phyloP scores from a whole-genome alignment of 2,329 filamentous ascomycete genomes.

The Penicillium palitans region DNA sequence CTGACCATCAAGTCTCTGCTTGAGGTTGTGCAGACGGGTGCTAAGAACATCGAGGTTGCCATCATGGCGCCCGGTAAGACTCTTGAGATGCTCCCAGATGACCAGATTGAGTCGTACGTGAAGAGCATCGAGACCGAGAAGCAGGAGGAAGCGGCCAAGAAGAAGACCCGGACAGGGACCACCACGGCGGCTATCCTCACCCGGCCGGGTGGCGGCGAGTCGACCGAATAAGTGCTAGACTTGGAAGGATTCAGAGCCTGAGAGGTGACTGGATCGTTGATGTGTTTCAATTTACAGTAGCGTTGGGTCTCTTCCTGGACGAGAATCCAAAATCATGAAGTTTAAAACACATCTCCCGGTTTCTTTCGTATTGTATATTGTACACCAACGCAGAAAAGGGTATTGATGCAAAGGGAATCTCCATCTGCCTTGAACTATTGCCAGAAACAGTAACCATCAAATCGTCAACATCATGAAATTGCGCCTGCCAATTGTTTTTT shows the following conservation, averaged over 20 bases:
- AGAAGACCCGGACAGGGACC: slow-evolving; percentile 66
- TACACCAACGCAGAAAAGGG: slow-evolving; percentile 20
- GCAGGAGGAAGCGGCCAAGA: slow-evolving; percentile 96
- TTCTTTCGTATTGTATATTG: slow-evolving; percentile 19
- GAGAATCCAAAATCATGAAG: slow-evolving; percentile 27
- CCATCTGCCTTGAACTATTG: slow-evolving; percentile 10
- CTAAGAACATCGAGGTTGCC: slow-evolving; percentile 99
- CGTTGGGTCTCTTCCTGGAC: slow-evolving; percentile 26
- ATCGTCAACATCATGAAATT: slow-evolving; percentile 36
- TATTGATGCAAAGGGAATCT: slow-evolving; percentile 19
- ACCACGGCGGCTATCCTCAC: slow-evolving; percentile 70
- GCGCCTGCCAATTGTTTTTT: background rate
- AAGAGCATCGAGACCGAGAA: slow-evolving; percentile 99
- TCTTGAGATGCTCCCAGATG: slow-evolving; percentile 89
- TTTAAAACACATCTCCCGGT: slow-evolving; percentile 3
- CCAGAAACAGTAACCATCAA: slow-evolving; percentile 19
- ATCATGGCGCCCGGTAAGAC: slow-evolving; percentile 92
- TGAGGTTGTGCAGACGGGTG: slow-evolving; percentile 96
- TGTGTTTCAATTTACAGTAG: slow-evolving; percentile 28
- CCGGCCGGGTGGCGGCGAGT: slow-evolving; percentile 50
- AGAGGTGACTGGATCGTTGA: slow-evolving; percentile 24
- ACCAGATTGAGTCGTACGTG: slow-evolving; percentile 95
- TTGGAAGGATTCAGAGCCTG: slow-evolving; percentile 19
- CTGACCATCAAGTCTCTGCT: slow-evolving; percentile 96
- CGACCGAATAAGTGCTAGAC: slow-evolving; percentile 20